Percentiles rank a stretch among this genome's conserved stretches.
phyloP scores from a whole-genome alignment of 495 filamentous ascomycete species.

The Trichoderma parareesei region DNA sequence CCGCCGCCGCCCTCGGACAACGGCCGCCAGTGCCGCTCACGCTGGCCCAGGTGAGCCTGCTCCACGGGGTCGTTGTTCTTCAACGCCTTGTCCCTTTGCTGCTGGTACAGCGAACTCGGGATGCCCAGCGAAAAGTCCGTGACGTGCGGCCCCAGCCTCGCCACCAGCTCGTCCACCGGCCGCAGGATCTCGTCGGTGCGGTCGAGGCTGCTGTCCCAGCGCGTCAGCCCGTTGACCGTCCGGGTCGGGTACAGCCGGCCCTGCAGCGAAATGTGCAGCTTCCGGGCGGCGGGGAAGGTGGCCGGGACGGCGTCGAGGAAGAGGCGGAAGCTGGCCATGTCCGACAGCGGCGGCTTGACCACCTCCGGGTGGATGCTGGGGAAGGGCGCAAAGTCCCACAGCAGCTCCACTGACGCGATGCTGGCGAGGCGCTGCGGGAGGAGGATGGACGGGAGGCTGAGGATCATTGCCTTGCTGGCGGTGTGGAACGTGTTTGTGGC shows the following conservation, averaged over 20 bases:
- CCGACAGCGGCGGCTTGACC: slow-evolving; percentile 1
- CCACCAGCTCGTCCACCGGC: neutral
- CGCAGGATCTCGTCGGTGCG: neutral
- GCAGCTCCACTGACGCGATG: slow-evolving; percentile 15
- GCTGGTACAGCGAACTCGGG: neutral
- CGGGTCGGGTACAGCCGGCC: neutral
- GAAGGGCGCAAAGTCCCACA: slow-evolving; percentile 13
- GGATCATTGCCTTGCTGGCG: slow-evolving; percentile 12
- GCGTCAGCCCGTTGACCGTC: neutral
- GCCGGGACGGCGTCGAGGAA: neutral
- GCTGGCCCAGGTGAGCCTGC: neutral
- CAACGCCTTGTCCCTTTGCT: neutral
- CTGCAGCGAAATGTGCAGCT: slow-evolving; percentile 2
- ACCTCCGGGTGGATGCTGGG: neutral
- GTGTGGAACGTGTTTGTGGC: slow-evolving; percentile 18
- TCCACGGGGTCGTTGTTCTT: neutral
- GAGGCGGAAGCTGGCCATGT: neutral
- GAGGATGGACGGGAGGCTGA: slow-evolving; percentile 12
- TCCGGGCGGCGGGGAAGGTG: neutral
- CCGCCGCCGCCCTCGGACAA: no score
- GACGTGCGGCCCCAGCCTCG: neutral
- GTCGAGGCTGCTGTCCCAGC: neutral
- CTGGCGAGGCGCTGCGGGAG: slow-evolving; percentile 7
- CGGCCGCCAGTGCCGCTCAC: neutral
- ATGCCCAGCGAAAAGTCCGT: slow-evolving; percentile 1